Percentiles rank a stretch among this genome's conserved stretches.
These are phyloP conservation scores for Euphrasia arctica DNA, from an alignment of 305 asterid species.

Conservation along the genomic window DNA sequence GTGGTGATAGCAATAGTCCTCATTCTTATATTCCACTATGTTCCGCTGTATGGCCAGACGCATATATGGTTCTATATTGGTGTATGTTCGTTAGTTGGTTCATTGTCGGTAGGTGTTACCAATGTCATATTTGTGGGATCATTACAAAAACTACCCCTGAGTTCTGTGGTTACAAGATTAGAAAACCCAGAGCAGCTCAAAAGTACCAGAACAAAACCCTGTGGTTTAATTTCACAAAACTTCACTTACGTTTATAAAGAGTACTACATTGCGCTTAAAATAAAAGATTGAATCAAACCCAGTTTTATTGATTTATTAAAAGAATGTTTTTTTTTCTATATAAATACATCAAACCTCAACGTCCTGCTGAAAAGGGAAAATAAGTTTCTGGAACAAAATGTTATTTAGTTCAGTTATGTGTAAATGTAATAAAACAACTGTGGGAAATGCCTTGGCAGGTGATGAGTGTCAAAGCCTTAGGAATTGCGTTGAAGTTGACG, in stretches of 20 bases:
- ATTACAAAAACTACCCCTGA: background rate
- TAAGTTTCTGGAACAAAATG: background rate
- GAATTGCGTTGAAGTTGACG: conserved; percentile 95
- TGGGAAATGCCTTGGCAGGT: conserved; percentile 54
- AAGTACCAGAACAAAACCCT: background rate
- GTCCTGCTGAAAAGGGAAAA: conserved; percentile 5
- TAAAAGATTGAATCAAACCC: background rate
- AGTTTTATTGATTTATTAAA: background rate
- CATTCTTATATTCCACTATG: conserved; percentile 69
- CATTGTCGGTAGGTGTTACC: conserved; percentile 78
- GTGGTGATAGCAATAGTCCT: conserved; percentile 61
- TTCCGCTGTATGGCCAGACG: conserved; percentile 96
- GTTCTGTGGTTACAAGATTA: background rate
- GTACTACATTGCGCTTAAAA: background rate
- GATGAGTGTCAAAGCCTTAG: conserved; percentile 97
- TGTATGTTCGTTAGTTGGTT: conserved; percentile 95
- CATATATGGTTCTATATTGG: conserved; percentile 92
- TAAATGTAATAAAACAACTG: conserved; percentile 21
- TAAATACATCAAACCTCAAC: background rate
- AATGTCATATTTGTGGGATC: conserved; percentile 3
- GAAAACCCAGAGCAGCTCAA: background rate
- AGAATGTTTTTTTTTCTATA: background rate
- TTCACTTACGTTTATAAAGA: background rate
- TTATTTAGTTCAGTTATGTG: background rate
- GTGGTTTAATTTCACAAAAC: background rate